Conservation (phyloP, 1,139 yeast species). For the Yamadazyma trypodendri region DNA sequence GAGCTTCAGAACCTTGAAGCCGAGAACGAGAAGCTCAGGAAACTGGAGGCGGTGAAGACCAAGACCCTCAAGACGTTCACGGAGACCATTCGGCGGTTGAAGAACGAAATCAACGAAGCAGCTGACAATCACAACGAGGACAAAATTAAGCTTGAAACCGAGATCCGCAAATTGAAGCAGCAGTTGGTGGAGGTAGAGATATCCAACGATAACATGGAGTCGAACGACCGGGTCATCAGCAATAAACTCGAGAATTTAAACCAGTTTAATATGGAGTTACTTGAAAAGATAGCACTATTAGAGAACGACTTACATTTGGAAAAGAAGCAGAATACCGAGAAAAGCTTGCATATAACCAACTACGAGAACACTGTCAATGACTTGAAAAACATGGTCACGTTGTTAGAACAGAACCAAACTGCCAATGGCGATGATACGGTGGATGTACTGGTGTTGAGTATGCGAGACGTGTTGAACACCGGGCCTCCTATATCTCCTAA, state of each 20-base stretch:
- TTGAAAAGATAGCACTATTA: conserved; percentile 41
- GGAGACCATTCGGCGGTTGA: conserved; percentile 12
- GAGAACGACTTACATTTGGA: conserved; percentile 44
- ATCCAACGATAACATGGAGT: conserved; percentile 41
- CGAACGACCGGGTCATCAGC: conserved; percentile 34
- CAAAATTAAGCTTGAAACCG: conserved; percentile 21
- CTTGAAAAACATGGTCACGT: conserved; percentile 15
- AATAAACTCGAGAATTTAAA: conserved; percentile 34
- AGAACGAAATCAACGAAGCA: conserved; percentile 22
- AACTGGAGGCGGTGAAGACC: conserved; percentile 8
- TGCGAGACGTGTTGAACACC: conserved; percentile 29
- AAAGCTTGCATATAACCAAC: conserved; percentile 34
- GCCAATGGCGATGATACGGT: conserved; percentile 9
- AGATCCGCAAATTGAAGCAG: conserved; percentile 25
- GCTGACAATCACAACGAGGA: conserved; percentile 20
- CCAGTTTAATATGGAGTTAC: conserved; percentile 40
- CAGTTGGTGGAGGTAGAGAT: conserved; percentile 41
- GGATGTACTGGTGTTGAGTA: conserved; percentile 30
- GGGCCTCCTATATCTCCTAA: conserved; percentile 29
- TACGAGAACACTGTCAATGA: conserved; percentile 33
- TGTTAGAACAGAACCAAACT: conserved; percentile 1
- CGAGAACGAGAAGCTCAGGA: conserved; percentile 21
- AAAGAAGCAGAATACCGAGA: conserved; percentile 28
- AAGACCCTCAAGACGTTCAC: conserved; percentile 6
- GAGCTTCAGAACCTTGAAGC: conserved; percentile 37